phyloP scores from a whole-genome alignment of 1,139 yeast species.

The Sugiyamaella neomexicana region DNA sequence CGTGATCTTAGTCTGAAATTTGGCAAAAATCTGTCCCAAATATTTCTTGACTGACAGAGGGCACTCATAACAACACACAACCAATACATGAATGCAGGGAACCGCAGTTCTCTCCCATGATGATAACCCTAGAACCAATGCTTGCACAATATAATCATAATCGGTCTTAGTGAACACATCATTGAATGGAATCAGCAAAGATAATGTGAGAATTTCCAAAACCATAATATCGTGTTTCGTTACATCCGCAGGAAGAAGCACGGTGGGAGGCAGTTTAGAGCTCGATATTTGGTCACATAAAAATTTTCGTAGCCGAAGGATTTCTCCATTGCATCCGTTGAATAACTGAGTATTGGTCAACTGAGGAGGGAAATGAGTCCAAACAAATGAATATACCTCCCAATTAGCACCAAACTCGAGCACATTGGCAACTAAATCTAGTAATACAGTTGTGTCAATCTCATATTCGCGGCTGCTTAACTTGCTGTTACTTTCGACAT shows the following conservation, averaged over 20 bases:
- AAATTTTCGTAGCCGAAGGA: slow-evolving; percentile 49
- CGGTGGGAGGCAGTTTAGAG: slow-evolving; percentile 43
- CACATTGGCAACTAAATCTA: slow-evolving; percentile 51
- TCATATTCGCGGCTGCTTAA: slow-evolving; percentile 27
- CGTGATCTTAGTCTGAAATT: slow-evolving; percentile 72
- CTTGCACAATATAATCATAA: slow-evolving; percentile 66
- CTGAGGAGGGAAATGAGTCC: slow-evolving; percentile 75
- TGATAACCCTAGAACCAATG: slow-evolving; percentile 63
- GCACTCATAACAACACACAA: slow-evolving; percentile 77
- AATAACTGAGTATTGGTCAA: slow-evolving; percentile 63
- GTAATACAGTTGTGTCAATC: slow-evolving; percentile 55
- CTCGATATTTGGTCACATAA: slow-evolving; percentile 61
- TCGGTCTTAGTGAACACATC: slow-evolving; percentile 58
- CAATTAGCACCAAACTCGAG: slow-evolving; percentile 57
- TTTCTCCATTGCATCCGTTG: slow-evolving; percentile 46
- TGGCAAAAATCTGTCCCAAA: slow-evolving; percentile 62
- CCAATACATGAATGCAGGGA: slow-evolving; percentile 73
- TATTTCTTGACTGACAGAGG: slow-evolving; percentile 72
- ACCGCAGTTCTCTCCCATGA: slow-evolving; percentile 80
- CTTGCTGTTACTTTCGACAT: slow-evolving; percentile 15
- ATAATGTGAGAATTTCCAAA: slow-evolving; percentile 62
- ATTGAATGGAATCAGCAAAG: slow-evolving; percentile 69
- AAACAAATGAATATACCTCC: slow-evolving; percentile 67
- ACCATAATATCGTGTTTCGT: slow-evolving; percentile 66
- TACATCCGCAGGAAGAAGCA: slow-evolving; percentile 49